Conservation (phyloP, 805 yeast species). For the Hanseniaspora jakobsenii region DNA sequence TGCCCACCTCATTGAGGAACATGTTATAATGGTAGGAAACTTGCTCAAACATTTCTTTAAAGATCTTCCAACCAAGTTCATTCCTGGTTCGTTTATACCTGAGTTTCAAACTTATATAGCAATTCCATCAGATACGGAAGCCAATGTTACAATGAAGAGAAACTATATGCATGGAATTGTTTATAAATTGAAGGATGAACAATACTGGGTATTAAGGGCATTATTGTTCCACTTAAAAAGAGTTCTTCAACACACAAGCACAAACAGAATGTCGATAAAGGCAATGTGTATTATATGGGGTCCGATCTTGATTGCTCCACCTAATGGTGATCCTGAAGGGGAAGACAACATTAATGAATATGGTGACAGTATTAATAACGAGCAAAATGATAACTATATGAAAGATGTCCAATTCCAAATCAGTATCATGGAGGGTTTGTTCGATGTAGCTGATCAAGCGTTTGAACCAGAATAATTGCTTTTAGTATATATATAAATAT, state of each 20-base stretch:
- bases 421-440: conserved; percentile 69
- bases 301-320: conserved; percentile 61
- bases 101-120: conserved; percentile 46
- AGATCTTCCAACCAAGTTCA: conserved; percentile 54
- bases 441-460: conserved; percentile 72
- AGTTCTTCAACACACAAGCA: conserved; percentile 48
- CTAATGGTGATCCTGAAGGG: conserved; percentile 6
- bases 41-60: conserved; percentile 73
- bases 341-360: not conserved
- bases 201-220: conserved; percentile 80
- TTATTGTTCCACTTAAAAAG: conserved; percentile 74
- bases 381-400: conserved; percentile 43
- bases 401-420: conserved; percentile 69
- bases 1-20: conserved; percentile 35
- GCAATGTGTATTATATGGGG: conserved; percentile 92
- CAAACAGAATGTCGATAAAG: conserved; percentile 71
- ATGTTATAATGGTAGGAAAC: conserved; percentile 54
- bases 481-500: not conserved
- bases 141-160: conserved; percentile 35
- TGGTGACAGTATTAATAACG: conserved; percentile 1
- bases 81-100: conserved; percentile 23
- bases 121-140: conserved; percentile 41
- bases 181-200: conserved; percentile 85
- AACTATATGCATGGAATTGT: conserved; percentile 75
- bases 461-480: conserved; percentile 49